Conservation (phyloP, 2,329 filamentous ascomycete genomes). For the Lasiodiplodia theobromae region DNA sequence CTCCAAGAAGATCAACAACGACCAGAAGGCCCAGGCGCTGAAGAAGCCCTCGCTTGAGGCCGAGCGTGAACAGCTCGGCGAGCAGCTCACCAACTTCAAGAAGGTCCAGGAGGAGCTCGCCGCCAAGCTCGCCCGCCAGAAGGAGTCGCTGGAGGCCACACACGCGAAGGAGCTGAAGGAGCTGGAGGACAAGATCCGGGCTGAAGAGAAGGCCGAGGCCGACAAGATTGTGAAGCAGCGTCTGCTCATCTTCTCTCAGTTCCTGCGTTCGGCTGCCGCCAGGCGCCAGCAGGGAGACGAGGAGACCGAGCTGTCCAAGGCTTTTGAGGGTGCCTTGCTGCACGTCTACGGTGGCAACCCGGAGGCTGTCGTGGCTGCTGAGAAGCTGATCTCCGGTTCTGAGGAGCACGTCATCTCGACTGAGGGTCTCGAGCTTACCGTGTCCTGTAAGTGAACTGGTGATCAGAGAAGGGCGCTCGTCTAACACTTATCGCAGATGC, state of each 20-base stretch:
- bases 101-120: slow-evolving; percentile 78
- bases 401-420: slow-evolving; percentile 72
- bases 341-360: slow-evolving; percentile 82
- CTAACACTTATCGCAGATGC: slow-evolving; percentile 53
- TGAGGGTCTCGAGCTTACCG: slow-evolving; percentile 67
- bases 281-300: slow-evolving; percentile 75
- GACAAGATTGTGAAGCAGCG: slow-evolving; percentile 64
- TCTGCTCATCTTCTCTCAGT: slow-evolving; percentile 77
- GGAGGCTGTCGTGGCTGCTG: slow-evolving; percentile 74
- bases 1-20: slow-evolving; percentile 76
- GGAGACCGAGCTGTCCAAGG: slow-evolving; percentile 77
- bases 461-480: not conserved
- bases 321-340: slow-evolving; percentile 80
- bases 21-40: slow-evolving; percentile 77
- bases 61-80: slow-evolving; percentile 73
- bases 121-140: slow-evolving; percentile 64
- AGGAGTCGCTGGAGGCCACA: slow-evolving; percentile 60
- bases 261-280: slow-evolving; percentile 79
- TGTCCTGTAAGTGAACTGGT: slow-evolving; percentile 69
- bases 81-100: slow-evolving; percentile 76
- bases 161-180: slow-evolving; percentile 66
- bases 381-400: slow-evolving; percentile 77
- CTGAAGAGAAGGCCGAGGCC: slow-evolving; percentile 58
- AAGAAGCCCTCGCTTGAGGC: slow-evolving; percentile 78
- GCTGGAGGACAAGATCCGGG: slow-evolving; percentile 61